These are phyloP conservation scores for Acarospora socialis DNA, from an alignment of 2,329 filamentous ascomycete species.

Conservation along the genomic window DNA sequence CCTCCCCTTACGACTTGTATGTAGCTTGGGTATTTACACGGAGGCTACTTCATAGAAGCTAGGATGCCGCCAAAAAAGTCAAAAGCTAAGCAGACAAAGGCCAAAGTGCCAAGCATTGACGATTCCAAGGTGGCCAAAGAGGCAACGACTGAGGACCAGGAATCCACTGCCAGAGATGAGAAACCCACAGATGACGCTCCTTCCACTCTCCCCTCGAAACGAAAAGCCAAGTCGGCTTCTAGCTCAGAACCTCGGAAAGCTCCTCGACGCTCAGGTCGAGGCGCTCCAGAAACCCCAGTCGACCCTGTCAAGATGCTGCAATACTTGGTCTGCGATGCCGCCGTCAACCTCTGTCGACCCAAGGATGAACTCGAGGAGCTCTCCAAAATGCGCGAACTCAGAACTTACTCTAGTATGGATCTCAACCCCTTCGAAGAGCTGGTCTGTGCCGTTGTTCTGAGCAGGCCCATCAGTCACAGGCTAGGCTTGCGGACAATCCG, in stretches of 20 bases:
- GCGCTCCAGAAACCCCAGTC: constrained; percentile 2
- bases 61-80: constrained; percentile 7
- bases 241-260: constrained; percentile 6
- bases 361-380: constrained; percentile 15
- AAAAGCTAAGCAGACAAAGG: constrained; percentile 1
- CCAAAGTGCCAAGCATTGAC: not conserved
- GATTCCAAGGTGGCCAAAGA: not conserved
- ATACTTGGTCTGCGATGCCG: constrained; percentile 14
- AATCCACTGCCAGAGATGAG: too few species aligned
- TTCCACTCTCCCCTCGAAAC: constrained; percentile 6
- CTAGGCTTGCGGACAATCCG: constrained; percentile 30
- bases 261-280: constrained; percentile 9
- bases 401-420: constrained; percentile 13
- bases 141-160: too few species aligned
- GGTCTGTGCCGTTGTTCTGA: constrained; percentile 29
- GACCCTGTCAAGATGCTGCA: constrained; percentile 13
- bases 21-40: too few species aligned
- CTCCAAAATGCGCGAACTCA: constrained; percentile 8
- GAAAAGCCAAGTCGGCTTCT: constrained; percentile 5
- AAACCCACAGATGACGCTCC: not conserved
- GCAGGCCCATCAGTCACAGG: constrained; percentile 30
- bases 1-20: too few species aligned
- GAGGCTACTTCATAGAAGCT: too few species aligned
- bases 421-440: constrained; percentile 32
- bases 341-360: constrained; percentile 15